A percentile compares a stretch with the other conserved stretches of the same genome.
These are phyloP conservation scores for Podaxis mareebaensis DNA, from an alignment of 768 basidiomycete genomes.

Conservation along the genomic window DNA sequence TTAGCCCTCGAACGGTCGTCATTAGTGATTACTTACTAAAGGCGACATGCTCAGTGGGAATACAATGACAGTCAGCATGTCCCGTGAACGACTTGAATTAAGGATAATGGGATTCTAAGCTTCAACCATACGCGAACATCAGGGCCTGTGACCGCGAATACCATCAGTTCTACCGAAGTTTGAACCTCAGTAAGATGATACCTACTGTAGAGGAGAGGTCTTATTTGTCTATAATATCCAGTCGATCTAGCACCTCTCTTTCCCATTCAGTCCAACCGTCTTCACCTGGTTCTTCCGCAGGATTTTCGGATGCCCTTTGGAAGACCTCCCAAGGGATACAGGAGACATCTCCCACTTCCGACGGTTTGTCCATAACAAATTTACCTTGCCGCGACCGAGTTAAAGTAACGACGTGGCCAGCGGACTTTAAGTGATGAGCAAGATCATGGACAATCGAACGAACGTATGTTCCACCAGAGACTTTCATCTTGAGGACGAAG, in stretches of 20 bases:
- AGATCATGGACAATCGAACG: constrained; percentile 95
- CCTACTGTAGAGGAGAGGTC: background rate
- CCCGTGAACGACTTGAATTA: constrained; percentile 6
- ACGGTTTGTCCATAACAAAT: constrained; percentile 52
- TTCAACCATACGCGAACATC: background rate
- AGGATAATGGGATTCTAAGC: background rate
- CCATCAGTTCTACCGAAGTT: constrained; percentile 15
- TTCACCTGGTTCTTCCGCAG: constrained; percentile 53
- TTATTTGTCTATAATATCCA: constrained; percentile 54
- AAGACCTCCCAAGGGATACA: constrained; percentile 81
- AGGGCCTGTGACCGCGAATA: constrained; percentile 6
- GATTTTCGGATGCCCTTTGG: constrained; percentile 53
- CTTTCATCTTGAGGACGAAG: constrained; percentile 89
- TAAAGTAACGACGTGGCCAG: constrained; percentile 91
- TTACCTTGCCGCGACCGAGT: constrained; percentile 87
- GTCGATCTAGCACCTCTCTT: constrained; percentile 64
- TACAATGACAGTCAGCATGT: background rate
- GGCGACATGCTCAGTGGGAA: background rate
- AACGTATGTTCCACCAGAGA: constrained; percentile 96
- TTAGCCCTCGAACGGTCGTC: background rate
- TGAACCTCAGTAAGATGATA: background rate
- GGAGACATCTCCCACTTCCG: constrained; percentile 46
- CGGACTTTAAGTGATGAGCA: constrained; percentile 78
- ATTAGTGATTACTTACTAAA: background rate
- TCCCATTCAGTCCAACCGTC: constrained; percentile 85